phyloP scores from a whole-genome alignment of 495 filamentous ascomycete genomes.

The Xylaria longipes region DNA sequence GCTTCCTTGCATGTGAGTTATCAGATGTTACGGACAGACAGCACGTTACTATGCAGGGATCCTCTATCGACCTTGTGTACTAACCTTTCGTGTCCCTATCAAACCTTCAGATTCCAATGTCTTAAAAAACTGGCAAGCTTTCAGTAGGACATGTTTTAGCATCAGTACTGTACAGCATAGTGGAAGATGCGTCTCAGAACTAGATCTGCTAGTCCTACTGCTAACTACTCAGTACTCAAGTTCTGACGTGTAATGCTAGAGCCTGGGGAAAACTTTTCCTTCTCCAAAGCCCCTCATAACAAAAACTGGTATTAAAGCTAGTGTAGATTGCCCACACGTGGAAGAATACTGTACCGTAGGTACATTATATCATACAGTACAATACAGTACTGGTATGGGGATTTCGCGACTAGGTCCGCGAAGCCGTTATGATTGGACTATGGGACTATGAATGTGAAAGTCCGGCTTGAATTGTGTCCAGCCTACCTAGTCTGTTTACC shows the following conservation, averaged over 20 bases:
- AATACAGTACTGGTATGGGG: not conserved
- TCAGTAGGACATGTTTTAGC: not conserved
- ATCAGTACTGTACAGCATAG: not conserved
- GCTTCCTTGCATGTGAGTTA: conserved; percentile 6
- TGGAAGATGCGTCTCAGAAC: not conserved
- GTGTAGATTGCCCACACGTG: not conserved
- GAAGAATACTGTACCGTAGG: not conserved
- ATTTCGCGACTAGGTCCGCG: not conserved
- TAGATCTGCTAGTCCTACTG: not conserved
- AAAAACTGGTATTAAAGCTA: not conserved
- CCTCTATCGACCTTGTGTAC: not conserved
- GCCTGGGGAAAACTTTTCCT: conserved; percentile 17
- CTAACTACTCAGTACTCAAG: not conserved
- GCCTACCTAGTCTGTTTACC: not conserved
- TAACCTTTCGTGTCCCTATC: not conserved
- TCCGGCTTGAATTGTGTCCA: conserved; percentile 10
- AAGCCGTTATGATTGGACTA: not conserved
- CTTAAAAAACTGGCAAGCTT: not conserved
- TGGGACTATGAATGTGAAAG: not conserved
- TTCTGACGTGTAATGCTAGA: conserved; percentile 5
- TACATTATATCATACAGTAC: conserved; percentile 25
- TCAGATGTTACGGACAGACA: not conserved
- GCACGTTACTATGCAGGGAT: conserved; percentile 2
- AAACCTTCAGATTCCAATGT: not conserved
- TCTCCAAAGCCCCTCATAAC: conserved; percentile 10